phyloP scores from a whole-genome alignment of 192 early-diverging fungal genomes.

The Coemansia sp. region DNA sequence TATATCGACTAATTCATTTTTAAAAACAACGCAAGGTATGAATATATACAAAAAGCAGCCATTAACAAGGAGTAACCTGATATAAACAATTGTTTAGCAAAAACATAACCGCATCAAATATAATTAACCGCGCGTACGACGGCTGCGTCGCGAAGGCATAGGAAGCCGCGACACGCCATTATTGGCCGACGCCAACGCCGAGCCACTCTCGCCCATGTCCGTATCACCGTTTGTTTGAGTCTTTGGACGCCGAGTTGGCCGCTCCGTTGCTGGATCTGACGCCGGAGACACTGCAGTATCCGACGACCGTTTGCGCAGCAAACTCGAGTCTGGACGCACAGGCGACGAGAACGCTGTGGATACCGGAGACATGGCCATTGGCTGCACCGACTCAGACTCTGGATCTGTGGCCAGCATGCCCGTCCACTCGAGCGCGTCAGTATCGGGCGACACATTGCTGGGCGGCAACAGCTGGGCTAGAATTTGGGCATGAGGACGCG shows the following conservation, averaged over 20 bases:
- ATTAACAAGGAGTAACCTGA: too few relatives aligned
- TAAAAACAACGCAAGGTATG: too few relatives aligned
- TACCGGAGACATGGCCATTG: slow-evolving; percentile 1
- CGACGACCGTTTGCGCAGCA: slow-evolving; percentile 35
- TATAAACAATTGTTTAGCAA: too few relatives aligned
- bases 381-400: neutral
- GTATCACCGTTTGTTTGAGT: slow-evolving; percentile 2
- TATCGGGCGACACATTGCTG: neutral
- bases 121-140: neutral
- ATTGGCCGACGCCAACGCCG: slow-evolving; percentile 15
- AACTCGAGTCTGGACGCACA: neutral
- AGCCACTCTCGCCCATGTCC: neutral
- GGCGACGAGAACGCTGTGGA: slow-evolving; percentile 2
- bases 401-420: slow-evolving; percentile 11
- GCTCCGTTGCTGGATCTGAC: slow-evolving; percentile 3
- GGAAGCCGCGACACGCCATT: slow-evolving; percentile 15
- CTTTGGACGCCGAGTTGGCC: slow-evolving; percentile 18
- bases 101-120: too few relatives aligned
- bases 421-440: slow-evolving; percentile 16
- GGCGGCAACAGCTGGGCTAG: slow-evolving; percentile 9
- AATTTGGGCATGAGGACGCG: slow-evolving; percentile 21
- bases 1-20: too few relatives aligned
- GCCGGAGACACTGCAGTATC: slow-evolving; percentile 16
- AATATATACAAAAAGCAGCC: too few relatives aligned
- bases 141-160: slow-evolving; percentile 9